These are phyloP conservation scores for Phlyctochytrium planicorne DNA, from an alignment of 192 early-diverging fungal species.

Conservation along the genomic window DNA sequence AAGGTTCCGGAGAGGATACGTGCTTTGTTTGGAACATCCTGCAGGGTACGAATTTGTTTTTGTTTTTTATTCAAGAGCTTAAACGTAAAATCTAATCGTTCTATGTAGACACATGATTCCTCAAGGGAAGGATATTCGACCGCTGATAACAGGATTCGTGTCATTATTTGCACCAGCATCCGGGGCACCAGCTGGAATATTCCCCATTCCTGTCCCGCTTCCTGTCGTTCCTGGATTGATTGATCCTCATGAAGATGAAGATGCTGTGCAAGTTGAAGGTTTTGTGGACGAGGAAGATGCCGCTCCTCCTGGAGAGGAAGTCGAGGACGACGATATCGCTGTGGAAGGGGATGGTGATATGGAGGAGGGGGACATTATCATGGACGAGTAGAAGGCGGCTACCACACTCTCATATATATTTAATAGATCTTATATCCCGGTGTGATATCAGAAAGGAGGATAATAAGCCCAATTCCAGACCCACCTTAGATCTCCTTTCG, in stretches of 20 bases:
- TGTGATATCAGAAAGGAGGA: too few species aligned
- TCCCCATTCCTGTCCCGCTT: neutral
- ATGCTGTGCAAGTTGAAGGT: neutral
- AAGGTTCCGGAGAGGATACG: neutral
- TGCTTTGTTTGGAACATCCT: neutral
- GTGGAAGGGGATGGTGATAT: neutral
- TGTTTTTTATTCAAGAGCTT: too few species aligned
- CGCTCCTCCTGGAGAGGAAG: neutral
- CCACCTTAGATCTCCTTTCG: too few species aligned
- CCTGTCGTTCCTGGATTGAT: neutral
- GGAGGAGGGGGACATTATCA: too few species aligned
- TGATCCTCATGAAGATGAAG: neutral
- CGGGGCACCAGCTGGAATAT: neutral
- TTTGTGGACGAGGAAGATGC: neutral
- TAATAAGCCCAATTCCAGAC: too few species aligned
- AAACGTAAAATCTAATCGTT: too few species aligned
- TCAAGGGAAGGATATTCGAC: neutral
- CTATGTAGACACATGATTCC: conserved; percentile 3
- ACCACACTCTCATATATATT: too few species aligned
- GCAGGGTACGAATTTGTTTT: conserved; percentile 1
- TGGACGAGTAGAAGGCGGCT: too few species aligned
- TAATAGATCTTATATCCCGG: too few species aligned
- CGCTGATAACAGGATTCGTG: neutral
- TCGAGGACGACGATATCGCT: neutral
- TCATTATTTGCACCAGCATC: neutral